Evolutionary conservation across 2,329 filamentous ascomycete species (phyloP), one percentile per base, ranked within the genome.

Genomic region (Onygenales sp.): DNA sequence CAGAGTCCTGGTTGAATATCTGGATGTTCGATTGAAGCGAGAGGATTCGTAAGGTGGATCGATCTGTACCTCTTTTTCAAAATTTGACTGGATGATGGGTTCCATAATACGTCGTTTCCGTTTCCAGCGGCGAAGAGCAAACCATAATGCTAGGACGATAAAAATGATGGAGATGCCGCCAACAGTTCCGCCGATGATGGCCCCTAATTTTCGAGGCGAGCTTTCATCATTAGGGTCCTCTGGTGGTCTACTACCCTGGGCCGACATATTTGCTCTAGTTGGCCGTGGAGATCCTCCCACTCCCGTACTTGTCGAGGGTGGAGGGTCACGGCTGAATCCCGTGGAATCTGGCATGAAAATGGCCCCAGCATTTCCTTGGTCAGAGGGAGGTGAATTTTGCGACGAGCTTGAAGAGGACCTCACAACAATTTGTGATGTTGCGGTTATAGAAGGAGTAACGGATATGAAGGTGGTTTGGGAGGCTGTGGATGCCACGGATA

Each of bases 151-250:
- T 6, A 67, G 47, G 8, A 65, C 40, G 4, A 57, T 52, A 14
- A 67, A 54, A 3, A 60, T 52, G 17, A 63, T 51, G 33, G 65
- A 61, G 9, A 62, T 42, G 14, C 56, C 63, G 8, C 66, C 66
- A 13, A 70, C 39, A 6, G 62, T 52, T 40, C 63, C 61, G 1
- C 65, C 67, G 36, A 68, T 58, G 33, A 69, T 60, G 6, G 55
- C 53, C n/a, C 59, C 58, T 14, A 62, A 54, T 3, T 58, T 46
- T 7, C 42, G 37, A 36, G 42, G 39, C 14, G 49, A 56, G 13
- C n/a, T 43, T 42, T 58, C 49, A n/a, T 54, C 52, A 53, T 40
- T 49, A 13, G 53, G 39, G 13, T 52, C 17, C 11, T 40, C 36
- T 17, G 21, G 21, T 27, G 21, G 21, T 4, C 21, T 39, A 13